Base-by-base conservation (phyloP, 164 flowering plant genomes). In the Tetrastigma voinierianum region DNA sequence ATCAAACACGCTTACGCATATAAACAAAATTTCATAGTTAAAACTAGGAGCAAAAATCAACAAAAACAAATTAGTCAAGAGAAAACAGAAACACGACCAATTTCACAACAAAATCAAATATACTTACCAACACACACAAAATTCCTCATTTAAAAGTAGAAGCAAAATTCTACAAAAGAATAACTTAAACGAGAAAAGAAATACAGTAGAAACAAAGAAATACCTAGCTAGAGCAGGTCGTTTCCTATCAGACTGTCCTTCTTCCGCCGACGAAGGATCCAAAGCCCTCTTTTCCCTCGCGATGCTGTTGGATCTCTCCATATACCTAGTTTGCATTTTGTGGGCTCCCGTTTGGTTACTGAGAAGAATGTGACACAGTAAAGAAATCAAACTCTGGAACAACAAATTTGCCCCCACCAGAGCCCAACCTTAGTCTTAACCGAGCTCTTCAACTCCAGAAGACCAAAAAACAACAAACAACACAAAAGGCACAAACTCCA, bases 141-240 rank as follows among this genome's bases (percentile, higher is more conserved):
- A 3, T 32, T 32, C 6, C 40, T 32, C 40, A 32, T 4, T 2
- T 32, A 32, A 32, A 32, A 32, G 40, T 32, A 32, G 40, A 32
- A 32, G 40, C 40, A 32, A 32, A 7, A 32, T 3, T 32, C 40
- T 3, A 32, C 40, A 32, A 32, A 32, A 32, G 6, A 32, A 49
- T 10, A 3, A 49, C 14, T 5, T 0, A 18, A 56, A 45, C 16
- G 11, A 10, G 20, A 46, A 62, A 51, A 57, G 11, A 45, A 46
- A 46, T 44, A 71, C 6, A 19, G 10, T 16, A 19, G 43, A 61
- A 24, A n/a, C 9, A 64, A 45, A 46, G 14, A 61, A 65, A 9
- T 62, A 92, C 97, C 96, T 92, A 7, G 96, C 89, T 3, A 91
- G 81, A 70, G 97, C 96, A 14, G 96, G 94, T 7, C 90, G 80